A percentile compares a stretch with the other conserved stretches of the same genome.
Conservation (phyloP, 345 rosid genomes). For the Luvunga scandens region DNA sequence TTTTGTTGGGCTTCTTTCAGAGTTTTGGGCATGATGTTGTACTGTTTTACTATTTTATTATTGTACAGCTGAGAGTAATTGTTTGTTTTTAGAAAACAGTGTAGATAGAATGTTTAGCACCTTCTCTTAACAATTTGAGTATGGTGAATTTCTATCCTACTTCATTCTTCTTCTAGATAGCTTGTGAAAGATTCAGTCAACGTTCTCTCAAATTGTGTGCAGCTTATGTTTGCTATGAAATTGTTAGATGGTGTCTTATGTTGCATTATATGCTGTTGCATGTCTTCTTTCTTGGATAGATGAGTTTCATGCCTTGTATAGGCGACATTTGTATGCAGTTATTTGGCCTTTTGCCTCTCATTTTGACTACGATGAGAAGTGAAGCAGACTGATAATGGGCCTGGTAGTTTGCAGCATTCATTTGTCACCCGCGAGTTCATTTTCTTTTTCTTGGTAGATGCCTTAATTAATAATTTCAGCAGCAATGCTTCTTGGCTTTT, state of each 20-base stretch:
- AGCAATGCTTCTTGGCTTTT: background rate
- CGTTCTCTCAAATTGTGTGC: background rate
- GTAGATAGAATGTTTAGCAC: background rate
- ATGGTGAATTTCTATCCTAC: background rate
- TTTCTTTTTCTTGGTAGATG: background rate
- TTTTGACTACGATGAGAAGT: background rate
- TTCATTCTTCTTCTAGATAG: too few species aligned
- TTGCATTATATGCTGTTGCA: background rate
- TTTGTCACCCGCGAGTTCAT: background rate
- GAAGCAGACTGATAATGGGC: background rate
- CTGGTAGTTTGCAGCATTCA: background rate
- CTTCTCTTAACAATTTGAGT: background rate
- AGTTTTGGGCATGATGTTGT: background rate
- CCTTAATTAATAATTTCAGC: background rate
- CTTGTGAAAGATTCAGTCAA: background rate
- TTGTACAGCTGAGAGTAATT: background rate
- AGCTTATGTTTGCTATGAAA: background rate
- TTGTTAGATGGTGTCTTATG: background rate
- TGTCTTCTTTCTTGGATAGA: background rate
- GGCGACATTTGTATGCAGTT: background rate
- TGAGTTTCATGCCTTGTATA: background rate
- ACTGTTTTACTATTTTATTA: background rate
- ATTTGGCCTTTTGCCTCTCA: background rate
- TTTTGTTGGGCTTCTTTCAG: background rate
- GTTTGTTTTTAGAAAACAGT: background rate